Base-by-base conservation (phyloP, 1,284 basidiomycete genomes). In the Apiotrichum sp. region DNA sequence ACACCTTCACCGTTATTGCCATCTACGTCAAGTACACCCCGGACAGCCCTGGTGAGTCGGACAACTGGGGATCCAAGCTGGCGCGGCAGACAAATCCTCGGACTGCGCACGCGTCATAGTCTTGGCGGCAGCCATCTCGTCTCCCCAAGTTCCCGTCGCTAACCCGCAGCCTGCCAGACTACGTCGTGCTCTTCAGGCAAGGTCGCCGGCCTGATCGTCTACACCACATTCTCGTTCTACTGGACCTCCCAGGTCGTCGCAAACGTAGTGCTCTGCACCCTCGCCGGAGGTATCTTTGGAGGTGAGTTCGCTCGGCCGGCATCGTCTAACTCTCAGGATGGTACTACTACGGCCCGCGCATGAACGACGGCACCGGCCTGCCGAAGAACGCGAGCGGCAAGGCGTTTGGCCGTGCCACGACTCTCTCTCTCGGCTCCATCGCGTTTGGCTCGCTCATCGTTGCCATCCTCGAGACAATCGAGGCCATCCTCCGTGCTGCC, bases 361-460 rank as follows among this genome's bases (percentile, higher is more conserved):
- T 61, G 14, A 66, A 64, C 36, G 57, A 62, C 14, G 68, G 68
- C 32, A 55, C 53, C 9, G 61, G 59, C 48, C 64, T 77, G 81
- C 88, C 87, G 32, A 82, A 82, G 55, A 81, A 86, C 67, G 87
- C 88, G 0, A 87, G 86, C 29, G 65, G 83, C 2, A 81, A 83
- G 45, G 81, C 88, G 0, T 88, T 95, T 69, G 80, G 81, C 39
- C 84, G 91, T 32, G 86, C 89, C n/a, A 87, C 86, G 13, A 91
- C 89, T 0, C 78, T 87, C 52, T 92, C 88, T 1, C 80, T 96
- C 34, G 92, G 90, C 6, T 90, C 88, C 0, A 91, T 95, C 65
- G 88, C 89, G 4, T 92, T 93, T 67, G 91, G 91, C 4, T 89
- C 86, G 2, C 78, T 95, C 65, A 89, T 95, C 60, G 90, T 95